phyloP scores from a whole-genome alignment of 768 basidiomycete species.

The Phanerochaete carnosa region DNA sequence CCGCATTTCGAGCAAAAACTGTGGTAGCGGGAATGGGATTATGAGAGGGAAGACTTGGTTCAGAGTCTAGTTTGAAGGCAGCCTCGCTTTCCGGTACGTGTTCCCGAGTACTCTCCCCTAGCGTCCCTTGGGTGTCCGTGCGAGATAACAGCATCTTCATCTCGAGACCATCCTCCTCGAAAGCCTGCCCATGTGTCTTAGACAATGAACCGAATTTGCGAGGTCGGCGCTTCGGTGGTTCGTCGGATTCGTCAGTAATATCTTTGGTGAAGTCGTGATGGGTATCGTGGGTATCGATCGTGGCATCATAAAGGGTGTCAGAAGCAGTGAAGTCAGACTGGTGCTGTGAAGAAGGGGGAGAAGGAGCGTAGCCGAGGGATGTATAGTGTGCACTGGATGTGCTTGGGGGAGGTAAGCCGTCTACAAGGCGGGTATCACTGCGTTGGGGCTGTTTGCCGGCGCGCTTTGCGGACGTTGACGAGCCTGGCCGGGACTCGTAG shows the following conservation, averaged over 20 bases:
- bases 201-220: not conserved
- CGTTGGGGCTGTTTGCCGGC: not conserved
- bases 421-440: not conserved
- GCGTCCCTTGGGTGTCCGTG: not conserved
- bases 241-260: conserved; percentile 11
- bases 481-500: conserved; percentile 23
- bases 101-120: not conserved
- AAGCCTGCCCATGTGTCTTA: not conserved
- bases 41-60: conserved; percentile 23
- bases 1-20: conserved; percentile 57
- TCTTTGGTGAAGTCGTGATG: conserved; percentile 9
- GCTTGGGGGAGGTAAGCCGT: not conserved
- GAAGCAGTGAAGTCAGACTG: conserved; percentile 2
- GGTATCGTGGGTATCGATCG: not conserved
- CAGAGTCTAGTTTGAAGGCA: not conserved
- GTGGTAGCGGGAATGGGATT: conserved; percentile 51
- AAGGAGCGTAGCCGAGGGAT: not conserved
- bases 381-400: not conserved
- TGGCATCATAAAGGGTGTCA: not conserved
- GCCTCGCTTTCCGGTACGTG: not conserved
- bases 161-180: not conserved
- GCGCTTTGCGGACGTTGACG: conserved; percentile 13
- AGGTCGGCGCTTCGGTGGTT: not conserved
- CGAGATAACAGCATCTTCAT: conserved; percentile 3
- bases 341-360: conserved; percentile 13